Evolutionary conservation across 2,329 filamentous ascomycete species (phyloP).

Genomic region (Xylaria hypoxylon): DNA sequence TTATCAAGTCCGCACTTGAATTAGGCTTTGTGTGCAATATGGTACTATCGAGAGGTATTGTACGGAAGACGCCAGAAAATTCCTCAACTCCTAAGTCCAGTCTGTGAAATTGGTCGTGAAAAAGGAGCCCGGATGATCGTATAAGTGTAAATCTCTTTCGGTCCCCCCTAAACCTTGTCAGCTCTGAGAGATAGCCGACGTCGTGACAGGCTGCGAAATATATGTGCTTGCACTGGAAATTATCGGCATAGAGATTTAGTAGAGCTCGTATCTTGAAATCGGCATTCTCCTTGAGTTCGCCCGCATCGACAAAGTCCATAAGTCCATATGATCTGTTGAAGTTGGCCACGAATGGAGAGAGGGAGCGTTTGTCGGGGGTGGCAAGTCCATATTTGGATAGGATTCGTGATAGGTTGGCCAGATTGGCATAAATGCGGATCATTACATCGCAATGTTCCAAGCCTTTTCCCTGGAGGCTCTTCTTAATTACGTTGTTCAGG

Average conservation of each 20-base stretch:
- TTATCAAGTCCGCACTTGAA: slow-evolving; percentile 18
- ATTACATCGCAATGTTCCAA: slow-evolving; percentile 65
- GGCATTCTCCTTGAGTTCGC: slow-evolving; percentile 69
- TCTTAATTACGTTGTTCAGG: slow-evolving; percentile 63
- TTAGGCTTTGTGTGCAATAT: slow-evolving; percentile 18
- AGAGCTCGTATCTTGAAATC: slow-evolving; percentile 68
- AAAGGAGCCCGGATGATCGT: slow-evolving; percentile 57
- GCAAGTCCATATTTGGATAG: slow-evolving; percentile 61
- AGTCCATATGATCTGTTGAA: slow-evolving; percentile 69
- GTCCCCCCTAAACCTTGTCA: slow-evolving; percentile 64
- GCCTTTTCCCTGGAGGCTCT: slow-evolving; percentile 59
- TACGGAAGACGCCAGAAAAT: slow-evolving; percentile 64
- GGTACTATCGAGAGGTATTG: slow-evolving; percentile 49
- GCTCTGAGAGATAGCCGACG: slow-evolving; percentile 66
- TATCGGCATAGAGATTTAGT: slow-evolving; percentile 65
- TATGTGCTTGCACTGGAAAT: slow-evolving; percentile 72
- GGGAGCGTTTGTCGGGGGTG: slow-evolving; percentile 66
- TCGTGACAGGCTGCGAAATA: slow-evolving; percentile 73
- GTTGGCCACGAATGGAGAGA: slow-evolving; percentile 65
- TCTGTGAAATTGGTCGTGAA: slow-evolving; percentile 64
- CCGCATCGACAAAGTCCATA: slow-evolving; percentile 72
- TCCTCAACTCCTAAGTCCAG: slow-evolving; percentile 64
- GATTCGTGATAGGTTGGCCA: slow-evolving; percentile 63
- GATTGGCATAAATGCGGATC: slow-evolving; percentile 67
- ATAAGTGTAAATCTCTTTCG: slow-evolving; percentile 66